These are phyloP conservation scores for Pseudognaphalium luteoalbum DNA, from an alignment of 129 eudicot genomes.

Conservation along the genomic window DNA sequence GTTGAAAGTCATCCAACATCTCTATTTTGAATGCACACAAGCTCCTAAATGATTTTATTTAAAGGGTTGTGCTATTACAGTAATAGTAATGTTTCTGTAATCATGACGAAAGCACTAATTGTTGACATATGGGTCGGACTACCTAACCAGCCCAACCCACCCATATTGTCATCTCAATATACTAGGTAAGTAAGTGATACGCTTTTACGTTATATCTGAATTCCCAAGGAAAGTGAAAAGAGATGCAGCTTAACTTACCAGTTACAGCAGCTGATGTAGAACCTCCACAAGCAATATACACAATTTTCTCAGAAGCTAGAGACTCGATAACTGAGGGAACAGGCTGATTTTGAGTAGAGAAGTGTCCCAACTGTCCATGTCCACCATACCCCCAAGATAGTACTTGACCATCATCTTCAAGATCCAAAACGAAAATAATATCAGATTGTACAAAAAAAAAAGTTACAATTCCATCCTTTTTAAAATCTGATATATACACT, in stretches of 20 bases:
- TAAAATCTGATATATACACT: slow-evolving; percentile 1
- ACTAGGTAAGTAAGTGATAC: not conserved
- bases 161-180: not conserved
- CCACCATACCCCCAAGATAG: slow-evolving; percentile 99
- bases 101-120: not conserved
- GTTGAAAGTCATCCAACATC: too few species aligned
- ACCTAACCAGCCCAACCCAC: not conserved
- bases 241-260: slow-evolving; percentile 44
- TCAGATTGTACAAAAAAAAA: not conserved
- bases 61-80: not conserved
- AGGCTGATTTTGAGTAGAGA: slow-evolving; percentile 65
- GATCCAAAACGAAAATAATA: slow-evolving; percentile 6
- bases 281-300: slow-evolving; percentile 92
- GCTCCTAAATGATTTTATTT: not conserved
- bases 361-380: slow-evolving; percentile 92
- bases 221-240: not conserved
- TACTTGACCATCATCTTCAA: slow-evolving; percentile 75
- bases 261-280: slow-evolving; percentile 96
- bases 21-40: not conserved
- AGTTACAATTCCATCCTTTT: not conserved
- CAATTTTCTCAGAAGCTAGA: slow-evolving; percentile 64
- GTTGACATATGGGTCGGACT: not conserved
- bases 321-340: slow-evolving; percentile 64
- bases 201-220: not conserved
- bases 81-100: not conserved